Percentiles rank a stretch among this genome's conserved stretches.
These are phyloP conservation scores for Protomyces macrosporus DNA, from an alignment of 1,139 yeast genomes.

Conservation along the genomic window DNA sequence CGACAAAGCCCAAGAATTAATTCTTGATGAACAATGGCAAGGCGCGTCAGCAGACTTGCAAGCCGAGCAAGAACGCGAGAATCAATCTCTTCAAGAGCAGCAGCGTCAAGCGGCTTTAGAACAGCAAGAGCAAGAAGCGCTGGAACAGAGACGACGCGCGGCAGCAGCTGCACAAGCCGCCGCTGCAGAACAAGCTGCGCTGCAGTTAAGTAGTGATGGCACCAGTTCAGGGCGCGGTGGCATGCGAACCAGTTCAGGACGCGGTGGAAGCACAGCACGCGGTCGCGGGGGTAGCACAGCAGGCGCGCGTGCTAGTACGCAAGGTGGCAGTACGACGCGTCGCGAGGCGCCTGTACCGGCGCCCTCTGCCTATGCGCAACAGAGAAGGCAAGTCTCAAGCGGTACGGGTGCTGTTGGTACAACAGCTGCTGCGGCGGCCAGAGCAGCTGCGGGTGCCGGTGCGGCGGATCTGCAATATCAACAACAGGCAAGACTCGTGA, in stretches of 20 bases:
- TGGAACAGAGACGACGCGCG: constrained; percentile 3
- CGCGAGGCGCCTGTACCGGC: constrained; percentile 2
- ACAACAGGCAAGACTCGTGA: too few species aligned
- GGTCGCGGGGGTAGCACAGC: background rate
- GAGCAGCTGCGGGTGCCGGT: background rate
- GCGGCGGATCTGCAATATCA: too few species aligned
- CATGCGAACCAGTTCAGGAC: background rate
- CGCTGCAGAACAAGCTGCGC: background rate
- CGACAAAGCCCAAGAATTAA: constrained; percentile 13
- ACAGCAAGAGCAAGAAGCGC: constrained; percentile 6
- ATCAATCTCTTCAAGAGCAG: background rate
- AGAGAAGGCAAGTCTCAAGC: constrained; percentile 1
- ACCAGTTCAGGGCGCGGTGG: background rate
- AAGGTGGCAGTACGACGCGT: background rate
- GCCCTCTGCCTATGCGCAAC: constrained; percentile 23
- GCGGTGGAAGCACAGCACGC: background rate
- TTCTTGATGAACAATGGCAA: constrained; percentile 19
- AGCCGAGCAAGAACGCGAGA: constrained; percentile 14
- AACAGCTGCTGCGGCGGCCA: background rate
- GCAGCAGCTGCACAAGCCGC: background rate
- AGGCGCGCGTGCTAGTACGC: constrained; percentile 1
- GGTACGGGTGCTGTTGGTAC: background rate
- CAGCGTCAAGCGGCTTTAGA: constrained; percentile 1
- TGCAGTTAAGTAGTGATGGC: background rate
- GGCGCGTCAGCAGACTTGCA: constrained; percentile 23